Base-by-base conservation (phyloP, 306 rosid genomes). In the Malus orientalis region DNA sequence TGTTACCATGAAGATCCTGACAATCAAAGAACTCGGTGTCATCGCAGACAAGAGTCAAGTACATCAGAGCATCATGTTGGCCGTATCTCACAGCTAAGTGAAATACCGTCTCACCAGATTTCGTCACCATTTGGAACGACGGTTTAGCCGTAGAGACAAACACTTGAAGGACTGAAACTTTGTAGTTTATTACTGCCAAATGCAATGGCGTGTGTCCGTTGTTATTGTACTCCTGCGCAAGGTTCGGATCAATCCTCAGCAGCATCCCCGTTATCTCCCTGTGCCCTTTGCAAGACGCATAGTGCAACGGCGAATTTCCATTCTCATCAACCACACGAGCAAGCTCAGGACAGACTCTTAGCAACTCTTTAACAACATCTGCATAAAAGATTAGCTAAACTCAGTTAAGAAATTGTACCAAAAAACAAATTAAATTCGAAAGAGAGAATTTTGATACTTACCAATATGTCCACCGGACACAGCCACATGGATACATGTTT, bases 171-270 rank as follows among this genome's bases (percentile, higher is more conserved):
- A 93, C 82, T 6, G 83, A 49, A 72, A 81, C 87, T 75, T 70
- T 84, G 3, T 94, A 92, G 22, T 87, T 87, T 55, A 85, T 87
- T 11, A 84, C 84, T 20, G 98, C 93, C 63, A 78, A 77, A 76
- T 93, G 96, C 82, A 89, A 55, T 15, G 98, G 91, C 4, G 96
- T 90, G 70, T 83, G 86, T 11, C 96, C 93, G 60, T 83, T 76
- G 81, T 62, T 79, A 85, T 93, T 93, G 84, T 76, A 77, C 5
- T 74, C 81, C 27, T 85, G 74, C 57, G 89, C 84, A 18, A 86
- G 82, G 30, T 29, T 80, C 3, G 81, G 77, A 74, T 89, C 86
- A 42, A 90, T 75, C 38, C 57, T 85, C 18, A 90, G 84, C 18
- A 90, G 88, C 45, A 76, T 78, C 87, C 86, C 73, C 1, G 74